Evolutionary conservation across 257 asterid genomes (phyloP), one percentile per base, ranked within the genome.

Genomic region (Verbascum thapsus): DNA sequence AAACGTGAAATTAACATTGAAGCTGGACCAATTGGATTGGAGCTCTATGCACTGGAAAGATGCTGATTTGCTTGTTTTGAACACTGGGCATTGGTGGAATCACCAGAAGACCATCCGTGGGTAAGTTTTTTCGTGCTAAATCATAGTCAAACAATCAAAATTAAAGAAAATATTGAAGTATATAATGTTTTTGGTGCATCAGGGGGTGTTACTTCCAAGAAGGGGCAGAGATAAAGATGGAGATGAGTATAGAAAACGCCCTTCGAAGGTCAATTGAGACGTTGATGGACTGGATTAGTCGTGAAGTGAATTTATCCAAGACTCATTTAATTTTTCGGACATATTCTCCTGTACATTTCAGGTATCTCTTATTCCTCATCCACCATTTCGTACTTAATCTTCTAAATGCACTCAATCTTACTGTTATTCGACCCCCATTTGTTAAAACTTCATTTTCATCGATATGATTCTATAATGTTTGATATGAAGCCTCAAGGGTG

Each of bases 61-160:
- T 26, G 95, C 97, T 1, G 92, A 87, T 77, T 38, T 87, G 42
- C 71, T 94, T 32, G 76, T 94, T 69, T 84, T 94, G 84, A 94
- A 94, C 76, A 86, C 88, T 0, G 99, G 96, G 1, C 99, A 90
- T 30, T 94, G 99, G 99, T 94, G 99, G 99, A 94, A 87, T 74
- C 61, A 78, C 18, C 95, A 86, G 80, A 94, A 94, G 79, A 94
- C 97, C 15, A 72, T 78, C 47, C 80, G 83, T 76, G 85, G 71
- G 98, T 91, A 78, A 45, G 12, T 10, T 64, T 10, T 64, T 45
- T 34, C 40, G 6, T 35, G 26, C 23, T 53, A 26, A 26, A 26
- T 26, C 63, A 13, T 15, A 10, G 4, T 37, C 32, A 26, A 5
- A 2, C 5, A 5, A 26, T 26, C 32, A 26, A 5, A 26, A 1